phyloP scores from a whole-genome alignment of 495 filamentous ascomycete species.

The Elasticomyces elasticus region DNA sequence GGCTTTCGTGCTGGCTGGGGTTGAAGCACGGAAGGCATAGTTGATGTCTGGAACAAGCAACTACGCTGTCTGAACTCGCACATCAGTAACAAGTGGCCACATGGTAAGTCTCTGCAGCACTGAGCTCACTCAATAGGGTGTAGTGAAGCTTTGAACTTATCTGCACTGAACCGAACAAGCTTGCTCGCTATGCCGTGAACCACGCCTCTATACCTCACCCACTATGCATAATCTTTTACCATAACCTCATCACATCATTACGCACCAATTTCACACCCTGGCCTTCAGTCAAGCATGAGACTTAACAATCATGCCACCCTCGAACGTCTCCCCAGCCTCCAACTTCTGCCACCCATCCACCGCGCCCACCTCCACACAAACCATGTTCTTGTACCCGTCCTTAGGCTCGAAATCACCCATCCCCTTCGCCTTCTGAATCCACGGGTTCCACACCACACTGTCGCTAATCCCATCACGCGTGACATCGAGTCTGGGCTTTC shows the following conservation, averaged over 20 bases:
- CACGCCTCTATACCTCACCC: neutral
- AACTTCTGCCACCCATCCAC: slow-evolving; percentile 73
- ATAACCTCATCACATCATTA: neutral
- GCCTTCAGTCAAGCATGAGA: slow-evolving; percentile 6
- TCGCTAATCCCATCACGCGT: slow-evolving; percentile 71
- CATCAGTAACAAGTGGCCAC: too few species aligned
- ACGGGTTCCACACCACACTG: slow-evolving; percentile 96
- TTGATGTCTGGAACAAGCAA: too few species aligned
- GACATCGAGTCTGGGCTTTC: slow-evolving; percentile 55
- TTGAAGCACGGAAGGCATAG: too few species aligned
- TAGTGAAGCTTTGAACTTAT: too few species aligned
- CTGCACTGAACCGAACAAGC: neutral
- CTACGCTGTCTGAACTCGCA: too few species aligned
- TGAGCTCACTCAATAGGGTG: too few species aligned
- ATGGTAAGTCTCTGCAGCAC: too few species aligned
- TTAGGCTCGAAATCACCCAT: slow-evolving; percentile 86
- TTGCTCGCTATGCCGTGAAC: neutral
- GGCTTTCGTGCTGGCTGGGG: too few species aligned
- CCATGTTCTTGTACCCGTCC: slow-evolving; percentile 80
- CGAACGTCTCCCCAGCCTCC: slow-evolving; percentile 78
- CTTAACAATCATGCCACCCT: slow-evolving; percentile 71
- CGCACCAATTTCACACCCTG: neutral
- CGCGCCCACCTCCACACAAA: slow-evolving; percentile 85
- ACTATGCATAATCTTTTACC: neutral
- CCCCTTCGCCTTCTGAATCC: slow-evolving; percentile 67